A percentile compares a stretch with the other conserved stretches of the same genome.
These are phyloP conservation scores for Martiniozyma abietophila DNA, from an alignment of 805 yeast species.

Conservation along the genomic window DNA sequence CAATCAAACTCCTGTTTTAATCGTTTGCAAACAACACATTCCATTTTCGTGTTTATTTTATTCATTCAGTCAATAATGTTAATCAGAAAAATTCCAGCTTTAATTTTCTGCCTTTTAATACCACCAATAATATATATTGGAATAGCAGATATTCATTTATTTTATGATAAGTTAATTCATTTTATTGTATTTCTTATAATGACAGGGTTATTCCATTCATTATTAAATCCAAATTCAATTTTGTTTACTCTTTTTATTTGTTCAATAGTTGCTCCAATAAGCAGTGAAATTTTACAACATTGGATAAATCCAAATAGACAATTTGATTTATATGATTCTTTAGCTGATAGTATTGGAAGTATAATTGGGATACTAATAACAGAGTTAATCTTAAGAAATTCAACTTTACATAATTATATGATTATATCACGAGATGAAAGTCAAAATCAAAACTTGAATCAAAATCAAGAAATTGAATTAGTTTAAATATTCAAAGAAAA, in stretches of 20 bases:
- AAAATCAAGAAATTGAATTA: no score
- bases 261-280: conserved; percentile 34
- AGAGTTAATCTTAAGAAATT: no score
- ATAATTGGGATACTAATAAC: conserved; percentile 17
- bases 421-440: no score
- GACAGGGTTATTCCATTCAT: conserved; percentile 39
- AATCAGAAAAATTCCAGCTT: no score
- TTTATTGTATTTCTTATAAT: conserved; percentile 35
- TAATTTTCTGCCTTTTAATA: no score
- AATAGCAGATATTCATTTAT: conserved; percentile 37
- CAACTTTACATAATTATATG: no score
- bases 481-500: no score
- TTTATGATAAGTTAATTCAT: conserved; percentile 41
- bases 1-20: no score
- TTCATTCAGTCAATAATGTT: no score
- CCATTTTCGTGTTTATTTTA: no score
- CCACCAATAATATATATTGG: conserved; percentile 34
- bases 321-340: conserved; percentile 32
- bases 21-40: no score
- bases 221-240: not conserved
- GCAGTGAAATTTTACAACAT: conserved; percentile 41
- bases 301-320: conserved; percentile 33
- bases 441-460: no score
- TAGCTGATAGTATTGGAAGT: conserved; percentile 23
- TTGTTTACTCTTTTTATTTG: conserved; percentile 31